Conservation (phyloP, 805 yeast species). For the Saccharomyces eubayanus region DNA sequence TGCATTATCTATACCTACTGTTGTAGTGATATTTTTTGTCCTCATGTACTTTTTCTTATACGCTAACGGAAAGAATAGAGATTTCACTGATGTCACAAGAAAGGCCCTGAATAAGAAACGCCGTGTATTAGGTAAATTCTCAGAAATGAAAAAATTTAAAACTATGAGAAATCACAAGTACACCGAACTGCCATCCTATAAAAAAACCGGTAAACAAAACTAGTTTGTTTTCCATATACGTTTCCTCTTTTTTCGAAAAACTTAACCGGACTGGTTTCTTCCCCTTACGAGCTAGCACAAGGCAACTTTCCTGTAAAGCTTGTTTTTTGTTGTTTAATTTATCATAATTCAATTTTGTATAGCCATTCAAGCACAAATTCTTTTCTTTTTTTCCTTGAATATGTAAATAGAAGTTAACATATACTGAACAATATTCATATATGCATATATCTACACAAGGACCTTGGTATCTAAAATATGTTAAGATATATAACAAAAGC, state of each 20-base stretch:
- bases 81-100: constrained; percentile 38
- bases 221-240: constrained; percentile 4
- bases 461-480: not conserved
- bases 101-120: constrained; percentile 31
- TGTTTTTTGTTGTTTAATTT: not conserved
- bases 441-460: not conserved
- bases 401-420: not conserved
- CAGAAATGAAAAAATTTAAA: constrained; percentile 26
- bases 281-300: no score
- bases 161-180: constrained; percentile 33
- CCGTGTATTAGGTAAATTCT: constrained; percentile 35
- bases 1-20: constrained; percentile 60
- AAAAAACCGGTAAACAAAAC: constrained; percentile 22
- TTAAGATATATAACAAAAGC: not conserved
- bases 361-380: not conserved
- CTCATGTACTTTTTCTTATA: constrained; percentile 58
- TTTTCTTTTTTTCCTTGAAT: not conserved
- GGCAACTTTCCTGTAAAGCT: not conserved
- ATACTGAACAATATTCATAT: not conserved
- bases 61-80: constrained; percentile 48
- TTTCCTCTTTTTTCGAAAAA: not conserved
- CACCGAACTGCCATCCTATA: constrained; percentile 35
- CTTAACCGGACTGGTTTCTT: not conserved
- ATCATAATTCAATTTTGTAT: not conserved
- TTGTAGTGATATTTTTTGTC: constrained; percentile 50